Conservation (phyloP, 148 eudicot genomes). For the Fagopyrum homotropicum region DNA sequence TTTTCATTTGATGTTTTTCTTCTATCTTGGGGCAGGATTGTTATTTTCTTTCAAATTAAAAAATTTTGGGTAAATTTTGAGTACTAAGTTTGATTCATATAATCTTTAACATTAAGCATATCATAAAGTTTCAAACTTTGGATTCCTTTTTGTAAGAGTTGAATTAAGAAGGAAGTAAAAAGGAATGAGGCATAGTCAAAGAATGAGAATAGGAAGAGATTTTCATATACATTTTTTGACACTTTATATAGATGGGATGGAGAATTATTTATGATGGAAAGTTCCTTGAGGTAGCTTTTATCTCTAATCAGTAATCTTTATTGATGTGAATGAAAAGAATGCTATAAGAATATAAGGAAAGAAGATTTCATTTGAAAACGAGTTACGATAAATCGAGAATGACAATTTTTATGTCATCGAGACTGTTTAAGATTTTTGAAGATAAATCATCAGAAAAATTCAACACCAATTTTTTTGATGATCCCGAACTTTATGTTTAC, state of each 20-base stretch:
- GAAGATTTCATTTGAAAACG: neutral
- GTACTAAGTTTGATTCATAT: no score
- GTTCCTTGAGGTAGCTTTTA: neutral
- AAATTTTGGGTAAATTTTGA: no score
- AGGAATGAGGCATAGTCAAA: neutral
- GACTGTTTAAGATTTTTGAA: no score
- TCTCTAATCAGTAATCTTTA: neutral
- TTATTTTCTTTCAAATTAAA: no score
- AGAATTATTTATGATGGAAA: conserved; percentile 9
- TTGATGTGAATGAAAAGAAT: neutral
- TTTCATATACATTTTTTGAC: conserved; percentile 1
- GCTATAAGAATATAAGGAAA: neutral
- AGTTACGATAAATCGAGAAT: no score
- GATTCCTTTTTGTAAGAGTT: neutral
- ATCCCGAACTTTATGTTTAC: no score
- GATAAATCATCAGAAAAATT: no score
- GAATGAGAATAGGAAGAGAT: neutral
- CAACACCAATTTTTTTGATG: no score
- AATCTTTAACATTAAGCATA: no score
- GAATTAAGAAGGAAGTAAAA: neutral
- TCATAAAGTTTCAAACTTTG: neutral
- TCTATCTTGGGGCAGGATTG: no score
- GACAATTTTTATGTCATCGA: no score
- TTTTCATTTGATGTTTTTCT: no score
- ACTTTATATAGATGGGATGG: conserved; percentile 7